Evolutionary conservation across 2,329 filamentous ascomycete genomes (phyloP).

Genomic region (Pyricularia pennisetigena): DNA sequence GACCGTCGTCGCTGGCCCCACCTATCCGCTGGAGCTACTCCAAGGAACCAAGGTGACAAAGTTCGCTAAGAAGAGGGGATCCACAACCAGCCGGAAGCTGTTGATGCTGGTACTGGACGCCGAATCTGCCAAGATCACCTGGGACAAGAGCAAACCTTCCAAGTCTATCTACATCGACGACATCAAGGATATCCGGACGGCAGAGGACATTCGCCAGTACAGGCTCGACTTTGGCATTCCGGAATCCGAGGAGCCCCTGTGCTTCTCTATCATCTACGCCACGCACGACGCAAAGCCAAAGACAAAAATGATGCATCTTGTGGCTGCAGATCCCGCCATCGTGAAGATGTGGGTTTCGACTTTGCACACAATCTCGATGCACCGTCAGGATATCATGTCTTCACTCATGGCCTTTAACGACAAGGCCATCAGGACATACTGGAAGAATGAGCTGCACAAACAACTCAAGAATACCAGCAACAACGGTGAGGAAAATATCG

Average conservation of each 20-base stretch:
- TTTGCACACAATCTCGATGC: slow-evolving; percentile 72
- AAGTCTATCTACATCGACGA: slow-evolving; percentile 94
- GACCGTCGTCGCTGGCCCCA: slow-evolving; percentile 46
- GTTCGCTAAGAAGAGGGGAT: slow-evolving; percentile 75
- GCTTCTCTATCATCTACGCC: slow-evolving; percentile 86
- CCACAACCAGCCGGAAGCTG: slow-evolving; percentile 42
- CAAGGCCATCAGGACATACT: slow-evolving; percentile 72
- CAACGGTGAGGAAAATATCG: slow-evolving; percentile 63
- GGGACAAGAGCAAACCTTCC: slow-evolving; percentile 68
- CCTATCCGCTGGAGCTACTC: slow-evolving; percentile 67
- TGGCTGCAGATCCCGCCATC: slow-evolving; percentile 63
- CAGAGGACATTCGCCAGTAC: slow-evolving; percentile 78
- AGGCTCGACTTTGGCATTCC: slow-evolving; percentile 71
- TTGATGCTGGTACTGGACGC: slow-evolving; percentile 67
- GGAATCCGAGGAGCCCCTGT: slow-evolving; percentile 57
- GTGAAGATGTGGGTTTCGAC: slow-evolving; percentile 76
- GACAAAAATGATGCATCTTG: slow-evolving; percentile 79
- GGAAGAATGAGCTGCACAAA: slow-evolving; percentile 74
- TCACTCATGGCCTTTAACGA: slow-evolving; percentile 80
- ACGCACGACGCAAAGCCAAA: slow-evolving; percentile 64
- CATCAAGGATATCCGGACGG: slow-evolving; percentile 80
- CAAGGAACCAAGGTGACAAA: slow-evolving; percentile 73
- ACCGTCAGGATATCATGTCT: slow-evolving; percentile 83
- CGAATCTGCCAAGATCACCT: slow-evolving; percentile 76
- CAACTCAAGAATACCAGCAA: slow-evolving; percentile 29